phyloP scores from a whole-genome alignment of 2,329 filamentous ascomycete genomes.

The Nectriaceae sp. region DNA sequence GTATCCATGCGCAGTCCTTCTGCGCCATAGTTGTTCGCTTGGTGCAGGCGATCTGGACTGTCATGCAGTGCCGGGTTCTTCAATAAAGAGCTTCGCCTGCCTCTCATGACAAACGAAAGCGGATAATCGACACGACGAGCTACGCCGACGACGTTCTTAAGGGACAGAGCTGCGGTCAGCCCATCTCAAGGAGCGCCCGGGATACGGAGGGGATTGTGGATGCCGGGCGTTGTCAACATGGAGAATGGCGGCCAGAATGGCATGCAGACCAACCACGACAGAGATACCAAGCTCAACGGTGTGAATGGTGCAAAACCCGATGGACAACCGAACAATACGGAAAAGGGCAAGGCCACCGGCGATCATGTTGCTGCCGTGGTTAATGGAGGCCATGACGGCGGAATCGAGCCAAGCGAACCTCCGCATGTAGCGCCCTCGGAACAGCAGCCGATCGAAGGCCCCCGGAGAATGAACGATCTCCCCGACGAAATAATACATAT shows the following conservation, averaged over 20 bases:
- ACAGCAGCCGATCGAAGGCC: conserved; percentile 19
- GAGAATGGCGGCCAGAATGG: conserved; percentile 56
- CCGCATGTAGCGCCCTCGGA: conserved; percentile 15
- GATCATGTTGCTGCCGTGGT: conserved; percentile 18
- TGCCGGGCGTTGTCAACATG: conserved; percentile 58
- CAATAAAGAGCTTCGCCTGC: conserved; percentile 10
- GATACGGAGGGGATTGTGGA: conserved; percentile 29
- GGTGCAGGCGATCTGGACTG: conserved; percentile 22
- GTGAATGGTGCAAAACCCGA: conserved; percentile 40
- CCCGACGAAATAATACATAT: conserved; percentile 70
- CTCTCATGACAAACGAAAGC: conserved; percentile 18
- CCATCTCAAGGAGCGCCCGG: conserved; percentile 11
- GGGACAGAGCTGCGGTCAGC: conserved; percentile 15
- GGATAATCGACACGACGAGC: conserved; percentile 14
- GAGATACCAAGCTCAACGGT: conserved; percentile 47
- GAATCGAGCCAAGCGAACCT: conserved; percentile 17
- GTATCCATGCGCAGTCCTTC: conserved; percentile 8
- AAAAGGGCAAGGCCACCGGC: conserved; percentile 34
- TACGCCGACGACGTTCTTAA: conserved; percentile 13
- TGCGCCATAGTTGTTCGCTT: conserved; percentile 17
- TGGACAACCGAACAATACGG: conserved; percentile 26
- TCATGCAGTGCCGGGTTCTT: conserved; percentile 21
- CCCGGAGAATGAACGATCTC: conserved; percentile 55
- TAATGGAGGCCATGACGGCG: conserved; percentile 28
- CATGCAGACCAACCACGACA: conserved; percentile 57